phyloP scores from a whole-genome alignment of 495 filamentous ascomycete species.

The Pseudotulostoma volvatum region DNA sequence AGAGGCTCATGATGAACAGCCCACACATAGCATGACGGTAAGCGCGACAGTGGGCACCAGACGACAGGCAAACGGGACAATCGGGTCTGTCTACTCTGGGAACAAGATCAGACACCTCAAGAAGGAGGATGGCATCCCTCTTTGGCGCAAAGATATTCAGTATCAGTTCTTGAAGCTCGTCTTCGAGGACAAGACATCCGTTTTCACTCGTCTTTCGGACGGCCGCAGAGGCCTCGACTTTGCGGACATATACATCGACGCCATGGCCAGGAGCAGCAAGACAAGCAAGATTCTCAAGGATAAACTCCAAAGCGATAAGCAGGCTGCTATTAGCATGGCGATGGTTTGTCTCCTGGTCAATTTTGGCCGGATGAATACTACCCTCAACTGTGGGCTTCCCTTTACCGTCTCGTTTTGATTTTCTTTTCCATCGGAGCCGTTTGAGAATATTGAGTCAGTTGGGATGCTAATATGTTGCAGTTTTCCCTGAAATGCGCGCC shows the following conservation, averaged over 20 bases:
- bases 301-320: conserved; percentile 83
- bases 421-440: background rate
- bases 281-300: conserved; percentile 96
- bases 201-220: conserved; percentile 74
- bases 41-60: conserved; percentile 41
- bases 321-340: conserved; percentile 90
- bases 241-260: conserved; percentile 92
- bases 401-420: background rate
- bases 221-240: conserved; percentile 62
- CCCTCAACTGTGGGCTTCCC: conserved; percentile 66
- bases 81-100: conserved; percentile 60
- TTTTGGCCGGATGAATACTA: conserved; percentile 96
- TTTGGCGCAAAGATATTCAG: conserved; percentile 96
- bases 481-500: conserved; percentile 98
- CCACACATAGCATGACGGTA: conserved; percentile 33
- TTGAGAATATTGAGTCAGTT: no score
- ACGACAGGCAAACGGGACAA: conserved; percentile 48
- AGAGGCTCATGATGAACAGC: conserved; percentile 26
- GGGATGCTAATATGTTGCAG: conserved; percentile 27
- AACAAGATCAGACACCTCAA: conserved; percentile 92
- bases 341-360: conserved; percentile 98
- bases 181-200: conserved; percentile 70
- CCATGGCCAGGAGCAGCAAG: conserved; percentile 97
- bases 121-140: conserved; percentile 89
- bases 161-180: conserved; percentile 84